Conservation (phyloP, 2,329 filamentous ascomycete genomes). For the Penicillium verrucosum region DNA sequence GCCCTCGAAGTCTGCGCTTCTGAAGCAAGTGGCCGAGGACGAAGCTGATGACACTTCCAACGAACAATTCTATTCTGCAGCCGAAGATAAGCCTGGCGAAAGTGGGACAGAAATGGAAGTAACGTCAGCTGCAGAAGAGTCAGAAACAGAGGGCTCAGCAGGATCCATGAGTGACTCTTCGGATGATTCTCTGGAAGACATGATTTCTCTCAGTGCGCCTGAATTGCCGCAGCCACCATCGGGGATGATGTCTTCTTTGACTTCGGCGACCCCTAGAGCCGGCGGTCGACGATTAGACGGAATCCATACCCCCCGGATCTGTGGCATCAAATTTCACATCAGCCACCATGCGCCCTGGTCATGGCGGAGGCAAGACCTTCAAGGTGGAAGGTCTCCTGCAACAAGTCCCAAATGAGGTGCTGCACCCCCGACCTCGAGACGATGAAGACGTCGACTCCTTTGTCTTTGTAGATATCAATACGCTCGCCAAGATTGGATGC, state of each 20-base stretch:
- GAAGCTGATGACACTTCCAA: conserved; percentile 78
- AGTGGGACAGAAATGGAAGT: conserved; percentile 49
- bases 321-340: conserved; percentile 86
- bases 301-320: conserved; percentile 73
- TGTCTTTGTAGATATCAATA: conserved; percentile 84
- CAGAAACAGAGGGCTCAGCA: conserved; percentile 54
- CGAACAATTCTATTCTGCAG: conserved; percentile 89
- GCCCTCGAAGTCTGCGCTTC: conserved; percentile 49
- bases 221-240: conserved; percentile 72
- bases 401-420: conserved; percentile 68
- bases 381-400: conserved; percentile 74
- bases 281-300: conserved; percentile 69
- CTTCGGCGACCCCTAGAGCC: conserved; percentile 76
- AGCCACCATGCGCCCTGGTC: conserved; percentile 71
- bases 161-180: conserved; percentile 70
- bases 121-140: conserved; percentile 57
- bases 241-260: conserved; percentile 75
- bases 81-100: conserved; percentile 64
- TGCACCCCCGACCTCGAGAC: conserved; percentile 77
- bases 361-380: conserved; percentile 74
- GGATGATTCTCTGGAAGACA: conserved; percentile 87
- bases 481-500: conserved; percentile 83
- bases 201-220: conserved; percentile 84
- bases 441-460: conserved; percentile 86
- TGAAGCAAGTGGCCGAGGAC: conserved; percentile 59